Evolutionary conservation across 1,139 yeast genomes (phyloP), one percentile per base, ranked within the genome.

Genomic region (Meyerozyma sp.): DNA sequence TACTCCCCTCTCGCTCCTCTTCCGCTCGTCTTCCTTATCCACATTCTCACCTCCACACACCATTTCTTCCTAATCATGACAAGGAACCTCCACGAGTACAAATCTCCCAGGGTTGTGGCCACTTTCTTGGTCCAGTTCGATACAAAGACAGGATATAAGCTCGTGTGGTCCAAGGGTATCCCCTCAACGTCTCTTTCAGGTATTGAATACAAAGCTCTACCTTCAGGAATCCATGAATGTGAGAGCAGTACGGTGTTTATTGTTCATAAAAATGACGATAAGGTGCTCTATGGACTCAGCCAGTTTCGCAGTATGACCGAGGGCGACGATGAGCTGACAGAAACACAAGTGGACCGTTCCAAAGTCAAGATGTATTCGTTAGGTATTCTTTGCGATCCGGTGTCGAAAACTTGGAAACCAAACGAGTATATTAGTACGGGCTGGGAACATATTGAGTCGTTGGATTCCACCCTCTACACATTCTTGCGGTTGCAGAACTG

Each of bases 181-280:
- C 51, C 56, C 8, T 44, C 48, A 20, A 44, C 67, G 6, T 53
- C 58, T 23, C 51, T 69, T 26, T 53, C 56, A 3, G 76, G 75
- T 5, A 55, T 88, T 16, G 96, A 90, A 59, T 88, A 77, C 62
- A 83, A 84, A 52, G 73, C 82, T 10, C 65, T 90, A 43, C 96
- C 96, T 1, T 84, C 94, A 0, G 96, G 96, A 1, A 71, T 88
- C n/a, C 96, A 89, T 57, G 78, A 81, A 35, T 70, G 69, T 23
- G 59, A 62, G 10, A 60, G 68, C 36, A 91, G 87, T 51, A 60
- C 69, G 8, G 61, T 70, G 6, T 51, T 67, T 30, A 51, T 71
- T 40, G 59, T 68, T 40, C 77, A 73, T 42, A 49, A 49, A 10
- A 36, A 43, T 30, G 50, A 62, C 3, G 56, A 52, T 16, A 62